These are phyloP conservation scores for Alternaria triticimaculans DNA, from an alignment of 2,329 filamentous ascomycete genomes.

Conservation along the genomic window DNA sequence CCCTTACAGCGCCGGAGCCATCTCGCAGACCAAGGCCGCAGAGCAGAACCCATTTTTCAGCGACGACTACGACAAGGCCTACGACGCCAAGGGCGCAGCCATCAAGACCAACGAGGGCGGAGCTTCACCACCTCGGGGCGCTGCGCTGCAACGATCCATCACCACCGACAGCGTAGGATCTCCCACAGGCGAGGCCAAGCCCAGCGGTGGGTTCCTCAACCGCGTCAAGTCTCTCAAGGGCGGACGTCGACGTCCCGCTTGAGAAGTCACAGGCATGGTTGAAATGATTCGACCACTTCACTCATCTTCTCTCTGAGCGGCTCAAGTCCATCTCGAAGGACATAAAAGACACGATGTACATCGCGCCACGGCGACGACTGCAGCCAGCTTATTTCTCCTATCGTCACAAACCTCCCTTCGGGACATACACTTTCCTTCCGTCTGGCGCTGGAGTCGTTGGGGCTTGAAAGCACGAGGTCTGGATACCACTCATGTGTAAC, in stretches of 20 bases:
- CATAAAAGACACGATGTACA: neutral
- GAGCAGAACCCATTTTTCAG: slow-evolving; percentile 80
- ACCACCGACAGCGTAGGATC: slow-evolving; percentile 43
- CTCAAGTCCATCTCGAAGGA: neutral
- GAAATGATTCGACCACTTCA: neutral
- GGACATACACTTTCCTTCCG: slow-evolving; percentile 17
- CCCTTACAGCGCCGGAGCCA: slow-evolving; percentile 51
- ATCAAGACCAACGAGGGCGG: slow-evolving; percentile 59
- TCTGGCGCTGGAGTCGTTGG: slow-evolving; percentile 24
- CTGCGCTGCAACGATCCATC: slow-evolving; percentile 37
- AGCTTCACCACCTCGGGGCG: slow-evolving; percentile 39
- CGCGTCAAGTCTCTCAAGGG: slow-evolving; percentile 50
- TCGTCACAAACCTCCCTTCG: slow-evolving; percentile 22
- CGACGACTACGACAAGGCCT: slow-evolving; percentile 72
- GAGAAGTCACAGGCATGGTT: slow-evolving; percentile 9
- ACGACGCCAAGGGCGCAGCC: slow-evolving; percentile 67
- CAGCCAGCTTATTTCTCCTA: slow-evolving; percentile 18
- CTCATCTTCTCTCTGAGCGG: neutral
- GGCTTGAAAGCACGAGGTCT: slow-evolving; percentile 23
- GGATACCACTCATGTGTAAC: slow-evolving; percentile 35
- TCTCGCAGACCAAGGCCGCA: slow-evolving; percentile 42
- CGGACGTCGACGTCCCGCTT: slow-evolving; percentile 42
- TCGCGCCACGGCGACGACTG: neutral
- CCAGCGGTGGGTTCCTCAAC: slow-evolving; percentile 42
- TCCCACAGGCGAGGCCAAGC: slow-evolving; percentile 32